Base-by-base conservation (phyloP, 1,284 basidiomycete species). In the Cryptococcus wingfieldii region DNA sequence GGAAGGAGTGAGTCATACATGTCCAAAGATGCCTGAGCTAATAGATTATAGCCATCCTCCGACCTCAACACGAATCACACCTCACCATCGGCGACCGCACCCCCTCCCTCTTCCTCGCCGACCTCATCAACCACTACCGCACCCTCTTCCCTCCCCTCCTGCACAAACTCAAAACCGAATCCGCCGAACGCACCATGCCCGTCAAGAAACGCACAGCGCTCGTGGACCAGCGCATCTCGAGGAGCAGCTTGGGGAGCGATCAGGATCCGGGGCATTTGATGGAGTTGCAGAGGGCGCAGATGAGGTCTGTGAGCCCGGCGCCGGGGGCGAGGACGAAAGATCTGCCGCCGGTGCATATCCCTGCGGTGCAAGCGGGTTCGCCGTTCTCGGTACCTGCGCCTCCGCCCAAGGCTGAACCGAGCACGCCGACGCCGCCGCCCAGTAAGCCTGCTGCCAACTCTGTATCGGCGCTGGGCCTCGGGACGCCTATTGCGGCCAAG, bases 51-150 rank as follows among this genome's bases (percentile, higher is more conserved):
- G 90, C 84, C 34, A 81, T 97, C 47, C 79, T 96, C 47, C 82
- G 91, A 25, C 94, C 94, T 16, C 88, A 86, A 71, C 71, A 81
- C 44, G 93, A 96, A 74, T 87, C 84, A 4, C 83, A 89, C 60
- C 74, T 91, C 41, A 88, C 90, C 4, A 87, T 89, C 62, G 90
- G 88, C 75, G 90, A 90, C 75, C 88, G 88, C 44, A 90, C 89
- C 67, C 89, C 86, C 44, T 69, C 78, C 85, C 84, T 89, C 54
- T 78, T 93, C 65, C 85, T 92, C 78, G 84, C 90, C 45, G 94
- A 97, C 69, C 80, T 97, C 1, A 69, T 97, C 59, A 84, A 83
- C 61, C 82, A 89, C 69, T 91, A 94, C 70, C 80, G 82, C 16
- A 80, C 79, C 4, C 82, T 96, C 53, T 80, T 97, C 54, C 91